Percentiles rank a stretch among this genome's conserved stretches.
Evolutionary conservation across 164 flowering plant species (phyloP).

Genomic region (Cinnamomum chago): DNA sequence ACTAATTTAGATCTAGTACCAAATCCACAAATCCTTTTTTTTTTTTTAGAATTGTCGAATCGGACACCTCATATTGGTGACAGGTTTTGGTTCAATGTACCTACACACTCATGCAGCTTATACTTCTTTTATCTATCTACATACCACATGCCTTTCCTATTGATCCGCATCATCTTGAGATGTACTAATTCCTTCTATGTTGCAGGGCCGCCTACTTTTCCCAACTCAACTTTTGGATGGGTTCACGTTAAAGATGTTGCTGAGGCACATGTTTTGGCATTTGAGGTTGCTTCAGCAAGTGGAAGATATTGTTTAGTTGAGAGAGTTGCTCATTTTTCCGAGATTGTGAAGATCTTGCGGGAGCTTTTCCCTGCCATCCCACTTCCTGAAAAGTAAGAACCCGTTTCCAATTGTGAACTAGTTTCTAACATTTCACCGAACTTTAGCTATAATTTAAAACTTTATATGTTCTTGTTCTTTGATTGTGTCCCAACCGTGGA

Average conservation of each 20-base stretch:
- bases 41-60: too few species aligned
- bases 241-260: constrained; percentile 62
- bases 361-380: constrained; percentile 37
- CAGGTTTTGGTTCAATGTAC: too few species aligned
- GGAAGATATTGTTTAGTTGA: constrained; percentile 62
- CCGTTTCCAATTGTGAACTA: background rate
- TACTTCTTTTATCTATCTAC: background rate
- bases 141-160: background rate
- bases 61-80: too few species aligned
- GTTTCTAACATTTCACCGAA: background rate
- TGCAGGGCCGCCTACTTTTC: constrained; percentile 38
- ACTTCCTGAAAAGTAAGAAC: constrained; percentile 48
- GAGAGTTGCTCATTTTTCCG: constrained; percentile 33
- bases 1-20: too few species aligned
- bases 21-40: too few species aligned
- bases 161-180: background rate
- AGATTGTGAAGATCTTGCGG: constrained; percentile 33
- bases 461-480: background rate
- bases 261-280: constrained; percentile 54
- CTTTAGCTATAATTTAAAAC: background rate
- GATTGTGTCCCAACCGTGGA: too few species aligned
- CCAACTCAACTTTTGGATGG: constrained; percentile 37
- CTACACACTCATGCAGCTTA: too few species aligned
- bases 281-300: constrained; percentile 52
- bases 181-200: background rate